Evolutionary conservation across 805 yeast species (phyloP).

Genomic region (Saccharomycopsis olivae): DNA sequence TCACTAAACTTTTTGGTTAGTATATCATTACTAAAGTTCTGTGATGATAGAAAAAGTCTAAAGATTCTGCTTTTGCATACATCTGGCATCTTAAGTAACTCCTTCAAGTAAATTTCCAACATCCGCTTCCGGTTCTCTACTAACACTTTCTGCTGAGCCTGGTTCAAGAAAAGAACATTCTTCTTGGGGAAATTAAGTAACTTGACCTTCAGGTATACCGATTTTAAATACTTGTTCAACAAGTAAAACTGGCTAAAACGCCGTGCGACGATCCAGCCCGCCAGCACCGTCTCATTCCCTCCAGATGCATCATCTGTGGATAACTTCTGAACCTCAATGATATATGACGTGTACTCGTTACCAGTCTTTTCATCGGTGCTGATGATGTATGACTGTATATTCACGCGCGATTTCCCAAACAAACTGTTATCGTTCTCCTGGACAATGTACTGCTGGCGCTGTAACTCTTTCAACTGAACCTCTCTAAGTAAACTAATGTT

Average conservation of each 20-base stretch:
- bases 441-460: constrained; percentile 69
- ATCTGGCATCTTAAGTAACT: constrained; percentile 47
- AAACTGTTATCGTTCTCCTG: constrained; percentile 76
- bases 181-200: constrained; percentile 40
- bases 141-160: constrained; percentile 50
- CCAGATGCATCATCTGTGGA: constrained; percentile 20
- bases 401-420: constrained; percentile 50
- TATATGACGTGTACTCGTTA: constrained; percentile 55
- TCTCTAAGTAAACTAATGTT: constrained; percentile 58
- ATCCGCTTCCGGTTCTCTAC: constrained; percentile 53
- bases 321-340: constrained; percentile 62
- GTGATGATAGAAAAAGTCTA: constrained; percentile 70
- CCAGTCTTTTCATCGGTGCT: constrained; percentile 41
- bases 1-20: constrained; percentile 3
- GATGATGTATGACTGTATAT: constrained; percentile 39
- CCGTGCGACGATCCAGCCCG: constrained; percentile 87
- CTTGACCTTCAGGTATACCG: constrained; percentile 39
- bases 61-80: constrained; percentile 69
- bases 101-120: constrained; percentile 52
- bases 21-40: constrained; percentile 34
- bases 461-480: constrained; percentile 59
- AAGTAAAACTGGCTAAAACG: constrained; percentile 76
- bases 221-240: constrained; percentile 53
- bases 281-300: constrained; percentile 33
- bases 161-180: constrained; percentile 35